phyloP scores from a whole-genome alignment of 768 basidiomycete genomes.

The Podaxis carcinomalis region DNA sequence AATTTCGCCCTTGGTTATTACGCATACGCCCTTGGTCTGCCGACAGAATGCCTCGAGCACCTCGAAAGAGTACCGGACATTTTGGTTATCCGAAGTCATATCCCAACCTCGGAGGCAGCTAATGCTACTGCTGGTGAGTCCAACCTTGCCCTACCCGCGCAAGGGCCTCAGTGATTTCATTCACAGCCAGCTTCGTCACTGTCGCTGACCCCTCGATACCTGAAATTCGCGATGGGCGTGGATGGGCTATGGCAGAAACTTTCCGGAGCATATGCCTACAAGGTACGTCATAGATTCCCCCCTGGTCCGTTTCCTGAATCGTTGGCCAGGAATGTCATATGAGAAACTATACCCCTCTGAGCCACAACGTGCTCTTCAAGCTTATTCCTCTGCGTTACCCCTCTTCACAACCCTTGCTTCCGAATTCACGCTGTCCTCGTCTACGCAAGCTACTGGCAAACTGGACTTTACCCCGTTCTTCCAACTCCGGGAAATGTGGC shows the following conservation, averaged over 20 bases:
- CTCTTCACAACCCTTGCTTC: constrained; percentile 46
- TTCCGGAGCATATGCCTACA: constrained; percentile 75
- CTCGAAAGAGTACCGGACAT: constrained; percentile 53
- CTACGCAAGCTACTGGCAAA: constrained; percentile 26
- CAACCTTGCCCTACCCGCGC: constrained; percentile 24
- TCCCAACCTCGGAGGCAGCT: constrained; percentile 38
- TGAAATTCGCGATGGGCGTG: constrained; percentile 64
- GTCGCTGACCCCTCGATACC: constrained; percentile 35
- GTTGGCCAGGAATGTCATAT: constrained; percentile 62
- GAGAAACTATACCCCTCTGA: constrained; percentile 55
- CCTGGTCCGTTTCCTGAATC: constrained; percentile 1
- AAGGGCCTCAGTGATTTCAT: constrained; percentile 40
- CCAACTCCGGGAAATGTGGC: constrained; percentile 77
- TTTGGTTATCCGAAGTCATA: constrained; percentile 47
- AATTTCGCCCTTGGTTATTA: constrained; percentile 73
- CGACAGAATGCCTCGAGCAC: constrained; percentile 57
- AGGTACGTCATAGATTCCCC: constrained; percentile 41
- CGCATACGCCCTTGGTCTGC: constrained; percentile 70
- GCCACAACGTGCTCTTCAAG: constrained; percentile 45
- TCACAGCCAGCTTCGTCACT: constrained; percentile 46
- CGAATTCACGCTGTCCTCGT: constrained; percentile 36
- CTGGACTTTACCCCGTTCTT: constrained; percentile 53
- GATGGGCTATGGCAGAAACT: constrained; percentile 70
- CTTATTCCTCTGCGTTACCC: constrained; percentile 52
- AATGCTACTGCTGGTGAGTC: constrained; percentile 30